Evolutionary conservation across 306 rosid species (phyloP), one percentile per base, ranked within the genome.

Genomic region (Adenanthera pavonina): DNA sequence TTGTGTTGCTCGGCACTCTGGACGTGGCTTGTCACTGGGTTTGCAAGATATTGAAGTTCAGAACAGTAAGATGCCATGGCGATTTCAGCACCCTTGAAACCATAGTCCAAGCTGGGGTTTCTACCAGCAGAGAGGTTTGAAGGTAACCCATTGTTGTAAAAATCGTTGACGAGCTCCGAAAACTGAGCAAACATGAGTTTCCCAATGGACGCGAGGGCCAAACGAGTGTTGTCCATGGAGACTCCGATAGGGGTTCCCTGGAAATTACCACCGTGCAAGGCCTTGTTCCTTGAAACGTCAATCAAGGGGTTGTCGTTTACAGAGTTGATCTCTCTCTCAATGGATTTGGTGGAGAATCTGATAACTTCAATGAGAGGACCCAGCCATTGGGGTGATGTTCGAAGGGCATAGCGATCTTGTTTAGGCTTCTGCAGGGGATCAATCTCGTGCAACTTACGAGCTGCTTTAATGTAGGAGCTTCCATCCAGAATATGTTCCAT

Each of bases 61-160:
- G 98, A 94, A 59, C 98, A 94, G 43, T 92, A 94, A 11, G 97
- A 85, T 1, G 98, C 98, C 98, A 94, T 94, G n/a, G 98, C 98
- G 5, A 94, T 92, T 78, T 94, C 98, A 46, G 97, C 83, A 1
- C 98, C 98, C 81, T 94, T 94, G 81, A 94, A 91, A 7, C 98
- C 97, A 33, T 94, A 94, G 74, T 94, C 98, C 89, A 94, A 86
- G 74, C 98, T 94, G 1, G 97, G 98, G 19, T 94, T 90, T 46
- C 94, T 86, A 4, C 97, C 80, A 3, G 81, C 98, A 13, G 94
- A 72, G 34, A 94, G 94, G 84, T 94, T 94, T 1, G 98, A 94
- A 5, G 98, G 97, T 74, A 94, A 43, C 0, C 98, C 98, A 15
- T 94, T 94, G 79, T 91, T 94, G 91, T 94, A 94, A 13, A 84